A percentile compares a stretch with the other conserved stretches of the same genome.
These are phyloP conservation scores for Cercospora nicotianae DNA, from an alignment of 2,329 filamentous ascomycete genomes.

Conservation along the genomic window DNA sequence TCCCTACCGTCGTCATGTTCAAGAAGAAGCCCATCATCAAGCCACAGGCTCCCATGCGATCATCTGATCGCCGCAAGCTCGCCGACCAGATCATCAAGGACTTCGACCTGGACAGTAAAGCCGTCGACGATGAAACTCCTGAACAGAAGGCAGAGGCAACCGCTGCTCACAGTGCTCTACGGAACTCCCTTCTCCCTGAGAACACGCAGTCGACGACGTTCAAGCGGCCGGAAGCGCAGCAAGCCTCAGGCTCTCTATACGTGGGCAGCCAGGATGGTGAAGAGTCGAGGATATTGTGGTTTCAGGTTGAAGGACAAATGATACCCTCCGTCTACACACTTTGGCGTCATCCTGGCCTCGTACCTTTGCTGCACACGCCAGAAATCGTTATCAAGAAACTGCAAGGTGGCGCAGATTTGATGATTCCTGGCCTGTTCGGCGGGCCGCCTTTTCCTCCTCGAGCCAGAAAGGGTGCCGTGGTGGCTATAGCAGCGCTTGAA, in stretches of 20 bases:
- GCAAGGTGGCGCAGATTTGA: slow-evolving; percentile 64
- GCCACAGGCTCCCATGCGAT: slow-evolving; percentile 64
- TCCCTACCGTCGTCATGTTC: slow-evolving; percentile 35
- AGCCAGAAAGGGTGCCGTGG: slow-evolving; percentile 60
- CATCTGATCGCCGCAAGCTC: slow-evolving; percentile 65
- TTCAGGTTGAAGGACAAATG: slow-evolving; percentile 59
- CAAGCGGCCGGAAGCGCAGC: slow-evolving; percentile 62
- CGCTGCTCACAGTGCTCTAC: slow-evolving; percentile 51
- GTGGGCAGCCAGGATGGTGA: slow-evolving; percentile 59
- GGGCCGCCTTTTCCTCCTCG: slow-evolving; percentile 63
- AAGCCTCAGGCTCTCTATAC: slow-evolving; percentile 64
- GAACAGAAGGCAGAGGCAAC: slow-evolving; percentile 48
- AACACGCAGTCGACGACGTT: slow-evolving; percentile 64
- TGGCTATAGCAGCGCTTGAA: slow-evolving; percentile 63
- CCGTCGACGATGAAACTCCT: slow-evolving; percentile 38
- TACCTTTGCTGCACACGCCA: slow-evolving; percentile 65
- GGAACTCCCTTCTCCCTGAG: slow-evolving; percentile 63
- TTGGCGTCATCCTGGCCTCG: slow-evolving; percentile 62
- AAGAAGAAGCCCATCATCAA: slow-evolving; percentile 57
- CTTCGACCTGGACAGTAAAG: slow-evolving; percentile 37
- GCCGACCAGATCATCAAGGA: slow-evolving; percentile 67
- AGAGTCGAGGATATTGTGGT: slow-evolving; percentile 64
- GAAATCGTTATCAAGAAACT: slow-evolving; percentile 63
- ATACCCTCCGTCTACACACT: slow-evolving; percentile 62
- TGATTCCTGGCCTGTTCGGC: slow-evolving; percentile 66